Conservation (phyloP, 2,329 filamentous ascomycete species). For the Phyllosticta paracitricarpa region DNA sequence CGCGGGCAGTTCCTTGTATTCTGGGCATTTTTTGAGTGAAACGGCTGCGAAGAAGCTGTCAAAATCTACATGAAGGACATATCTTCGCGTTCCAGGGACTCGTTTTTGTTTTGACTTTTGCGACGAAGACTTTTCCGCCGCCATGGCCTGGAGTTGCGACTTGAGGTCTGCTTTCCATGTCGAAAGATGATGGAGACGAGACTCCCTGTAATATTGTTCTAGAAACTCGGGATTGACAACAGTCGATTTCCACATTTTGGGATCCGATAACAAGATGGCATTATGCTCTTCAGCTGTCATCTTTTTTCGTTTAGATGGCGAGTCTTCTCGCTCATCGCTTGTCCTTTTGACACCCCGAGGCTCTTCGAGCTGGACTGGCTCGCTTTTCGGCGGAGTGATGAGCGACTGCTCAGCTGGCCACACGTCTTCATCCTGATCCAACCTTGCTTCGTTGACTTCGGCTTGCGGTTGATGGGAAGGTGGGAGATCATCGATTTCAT, state of each 20-base stretch:
- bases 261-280: conserved; percentile 70
- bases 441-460: not conserved
- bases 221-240: conserved; percentile 89
- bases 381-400: conserved; percentile 23
- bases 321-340: not conserved
- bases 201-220: conserved; percentile 91
- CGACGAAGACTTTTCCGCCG: conserved; percentile 54
- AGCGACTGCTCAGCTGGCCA: conserved; percentile 1
- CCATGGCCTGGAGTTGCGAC: conserved; percentile 70
- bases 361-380: conserved; percentile 12
- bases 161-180: conserved; percentile 96
- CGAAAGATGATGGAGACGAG: conserved; percentile 85
- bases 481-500: conserved; percentile 22
- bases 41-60: conserved; percentile 98
- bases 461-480: conserved; percentile 23
- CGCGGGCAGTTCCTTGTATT: conserved; percentile 67
- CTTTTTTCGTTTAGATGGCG: conserved; percentile 25
- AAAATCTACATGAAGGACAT: conserved; percentile 93
- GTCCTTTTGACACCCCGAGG: not conserved
- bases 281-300: conserved; percentile 92
- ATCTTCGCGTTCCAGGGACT: conserved; percentile 57
- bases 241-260: conserved; percentile 76
- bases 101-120: conserved; percentile 44
- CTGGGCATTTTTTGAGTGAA: conserved; percentile 67
- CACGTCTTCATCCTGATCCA: conserved; percentile 7